Evolutionary conservation across 2,329 filamentous ascomycete species (phyloP).

Genomic region (Tolypocladium amazonense): DNA sequence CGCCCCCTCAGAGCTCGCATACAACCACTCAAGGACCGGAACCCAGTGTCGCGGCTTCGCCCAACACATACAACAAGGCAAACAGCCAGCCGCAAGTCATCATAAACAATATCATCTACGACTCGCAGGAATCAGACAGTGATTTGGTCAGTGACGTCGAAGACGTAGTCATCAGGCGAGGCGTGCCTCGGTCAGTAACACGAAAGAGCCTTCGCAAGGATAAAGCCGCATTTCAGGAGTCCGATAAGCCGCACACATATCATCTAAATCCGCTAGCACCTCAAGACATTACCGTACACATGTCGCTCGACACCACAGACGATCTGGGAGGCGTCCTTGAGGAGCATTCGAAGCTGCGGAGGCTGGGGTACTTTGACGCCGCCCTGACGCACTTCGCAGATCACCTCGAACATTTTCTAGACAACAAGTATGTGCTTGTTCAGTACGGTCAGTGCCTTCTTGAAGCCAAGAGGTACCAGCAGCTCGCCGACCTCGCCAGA

Average conservation of each 20-base stretch:
- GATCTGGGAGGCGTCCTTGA: background rate
- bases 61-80: background rate
- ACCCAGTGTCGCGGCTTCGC: background rate
- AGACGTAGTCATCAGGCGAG: background rate
- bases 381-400: constrained; percentile 1
- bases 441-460: constrained; percentile 1
- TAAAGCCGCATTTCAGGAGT: background rate
- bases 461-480: background rate
- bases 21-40: background rate
- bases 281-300: constrained; percentile 2
- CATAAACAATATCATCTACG: background rate
- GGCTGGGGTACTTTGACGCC: constrained; percentile 1
- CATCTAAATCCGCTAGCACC: background rate
- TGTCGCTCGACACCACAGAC: background rate
- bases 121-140: background rate
- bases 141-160: background rate
- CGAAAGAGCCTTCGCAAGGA: background rate
- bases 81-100: background rate
- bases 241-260: background rate
- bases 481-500: background rate
- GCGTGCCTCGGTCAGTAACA: background rate
- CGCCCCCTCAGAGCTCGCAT: background rate
- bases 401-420: background rate
- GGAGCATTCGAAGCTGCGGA: background rate
- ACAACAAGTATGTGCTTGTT: constrained; percentile 1